Conservation (phyloP, 345 rosid species). For the Reutealis trisperma region DNA sequence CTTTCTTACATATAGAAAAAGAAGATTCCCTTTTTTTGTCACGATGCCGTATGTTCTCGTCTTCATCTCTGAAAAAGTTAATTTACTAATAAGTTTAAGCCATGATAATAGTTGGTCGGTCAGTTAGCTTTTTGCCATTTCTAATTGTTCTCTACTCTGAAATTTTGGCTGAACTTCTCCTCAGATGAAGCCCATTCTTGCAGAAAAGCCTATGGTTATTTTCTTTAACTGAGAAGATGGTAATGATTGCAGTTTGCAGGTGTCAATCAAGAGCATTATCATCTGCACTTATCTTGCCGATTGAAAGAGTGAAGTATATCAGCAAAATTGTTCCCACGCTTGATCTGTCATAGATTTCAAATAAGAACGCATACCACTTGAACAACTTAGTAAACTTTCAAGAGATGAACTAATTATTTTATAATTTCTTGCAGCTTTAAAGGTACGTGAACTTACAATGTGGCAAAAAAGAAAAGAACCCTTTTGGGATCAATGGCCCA, state of each 20-base stretch:
- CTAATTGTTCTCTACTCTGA: constrained; percentile 17
- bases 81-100: not conserved
- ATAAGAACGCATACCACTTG: constrained; percentile 9
- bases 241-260: constrained; percentile 6
- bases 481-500: constrained; percentile 88
- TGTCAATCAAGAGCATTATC: constrained; percentile 44
- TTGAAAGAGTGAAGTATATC: constrained; percentile 83
- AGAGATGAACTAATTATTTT: not conserved
- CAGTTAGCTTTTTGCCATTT: constrained; percentile 30
- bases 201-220: not conserved
- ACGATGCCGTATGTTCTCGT: constrained; percentile 34
- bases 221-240: constrained; percentile 9
- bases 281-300: constrained; percentile 41
- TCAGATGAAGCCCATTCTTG: constrained; percentile 5
- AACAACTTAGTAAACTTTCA: not conserved
- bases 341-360: constrained; percentile 53
- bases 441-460: constrained; percentile 56
- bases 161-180: constrained; percentile 22
- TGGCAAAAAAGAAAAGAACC: constrained; percentile 82
- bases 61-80: constrained; percentile 33
- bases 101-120: constrained; percentile 17
- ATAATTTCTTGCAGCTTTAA: not conserved
- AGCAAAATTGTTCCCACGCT: constrained; percentile 90
- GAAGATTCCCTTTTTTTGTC: constrained; percentile 58
- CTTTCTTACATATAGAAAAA: constrained; percentile 18